Percentiles rank a stretch among this genome's conserved stretches.
These are phyloP conservation scores for Urostyla sp. DNA, from an alignment of 73 alveolate genomes.

Conservation along the genomic window DNA sequence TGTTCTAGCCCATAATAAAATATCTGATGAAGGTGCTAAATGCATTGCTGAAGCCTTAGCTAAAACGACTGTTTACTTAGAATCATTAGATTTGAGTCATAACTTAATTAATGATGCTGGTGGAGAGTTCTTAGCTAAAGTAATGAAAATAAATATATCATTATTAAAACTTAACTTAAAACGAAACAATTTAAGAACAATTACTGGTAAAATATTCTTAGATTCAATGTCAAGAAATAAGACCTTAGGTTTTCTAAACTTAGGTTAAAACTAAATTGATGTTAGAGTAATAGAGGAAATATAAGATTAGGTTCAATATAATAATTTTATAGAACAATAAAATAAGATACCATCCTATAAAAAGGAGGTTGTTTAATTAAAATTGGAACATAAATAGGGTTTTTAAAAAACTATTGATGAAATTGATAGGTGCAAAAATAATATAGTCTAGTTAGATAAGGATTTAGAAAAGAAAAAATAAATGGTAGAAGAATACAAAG, in stretches of 20 bases:
- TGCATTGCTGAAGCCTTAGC: slow-evolving; percentile 45
- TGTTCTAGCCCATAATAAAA: slow-evolving; percentile 22
- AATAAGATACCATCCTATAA: slow-evolving; percentile 40
- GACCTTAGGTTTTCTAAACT: neutral
- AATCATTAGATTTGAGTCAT: slow-evolving; percentile 38
- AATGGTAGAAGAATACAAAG: neutral
- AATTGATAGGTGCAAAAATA: neutral
- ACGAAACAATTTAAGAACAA: slow-evolving; percentile 24
- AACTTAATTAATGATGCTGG: slow-evolving; percentile 65
- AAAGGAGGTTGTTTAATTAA: slow-evolving; percentile 29
- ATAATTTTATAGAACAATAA: slow-evolving; percentile 14
- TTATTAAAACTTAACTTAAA: slow-evolving; percentile 17
- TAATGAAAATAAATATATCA: slow-evolving; percentile 4
- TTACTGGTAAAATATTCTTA: slow-evolving; percentile 14
- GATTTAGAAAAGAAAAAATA: slow-evolving; percentile 2
- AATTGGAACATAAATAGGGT: slow-evolving; percentile 14
- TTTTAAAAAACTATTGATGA: slow-evolving; percentile 1
- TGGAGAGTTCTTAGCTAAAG: slow-evolving; percentile 47
- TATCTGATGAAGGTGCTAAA: slow-evolving; percentile 63
- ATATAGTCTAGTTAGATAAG: neutral
- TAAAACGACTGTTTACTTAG: neutral
- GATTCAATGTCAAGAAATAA: neutral
- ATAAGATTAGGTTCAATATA: neutral
- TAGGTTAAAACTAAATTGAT: slow-evolving; percentile 6
- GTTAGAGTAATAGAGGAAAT: slow-evolving; percentile 35